phyloP scores from a whole-genome alignment of 2,329 filamentous ascomycete genomes.

The Penicillium sp. region DNA sequence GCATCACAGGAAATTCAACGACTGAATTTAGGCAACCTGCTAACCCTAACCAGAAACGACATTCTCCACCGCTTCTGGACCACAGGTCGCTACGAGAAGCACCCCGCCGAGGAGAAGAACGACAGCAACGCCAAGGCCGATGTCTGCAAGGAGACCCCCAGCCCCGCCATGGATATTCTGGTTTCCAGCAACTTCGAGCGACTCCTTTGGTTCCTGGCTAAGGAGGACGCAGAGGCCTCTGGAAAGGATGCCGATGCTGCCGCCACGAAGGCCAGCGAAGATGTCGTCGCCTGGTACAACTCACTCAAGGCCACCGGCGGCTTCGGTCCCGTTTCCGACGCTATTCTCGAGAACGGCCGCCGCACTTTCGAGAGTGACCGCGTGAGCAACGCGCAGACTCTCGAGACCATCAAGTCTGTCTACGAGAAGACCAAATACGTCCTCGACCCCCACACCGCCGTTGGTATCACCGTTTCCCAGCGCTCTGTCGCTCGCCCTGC shows the following conservation, averaged over 20 bases:
- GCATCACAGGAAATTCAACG: too few relatives aligned
- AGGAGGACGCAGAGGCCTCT: constrained; percentile 58
- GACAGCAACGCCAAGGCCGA: constrained; percentile 38
- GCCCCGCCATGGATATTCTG: constrained; percentile 96
- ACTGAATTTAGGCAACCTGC: background rate
- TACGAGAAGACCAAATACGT: constrained; percentile 60
- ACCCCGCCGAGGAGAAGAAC: background rate
- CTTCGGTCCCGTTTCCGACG: background rate
- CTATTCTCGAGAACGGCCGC: constrained; percentile 2
- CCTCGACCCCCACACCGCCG: constrained; percentile 88
- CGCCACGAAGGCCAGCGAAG: constrained; percentile 62
- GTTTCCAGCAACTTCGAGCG: constrained; percentile 97
- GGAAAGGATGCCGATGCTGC: constrained; percentile 48
- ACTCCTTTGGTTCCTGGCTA: constrained; percentile 85
- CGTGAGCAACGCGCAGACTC: constrained; percentile 1
- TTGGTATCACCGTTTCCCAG: constrained; percentile 76
- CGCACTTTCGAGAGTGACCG: constrained; percentile 5
- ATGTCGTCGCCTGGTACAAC: constrained; percentile 1
- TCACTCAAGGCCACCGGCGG: constrained; percentile 2
- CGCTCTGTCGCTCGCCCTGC: constrained; percentile 64
- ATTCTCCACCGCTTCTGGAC: constrained; percentile 85
- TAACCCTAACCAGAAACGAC: constrained; percentile 61
- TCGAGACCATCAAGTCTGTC: constrained; percentile 1
- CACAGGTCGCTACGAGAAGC: constrained; percentile 1
- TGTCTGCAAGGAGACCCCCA: constrained; percentile 86